Evolutionary conservation across 2,329 filamentous ascomycete genomes (phyloP).

Genomic region (Fusarium tricinctum): DNA sequence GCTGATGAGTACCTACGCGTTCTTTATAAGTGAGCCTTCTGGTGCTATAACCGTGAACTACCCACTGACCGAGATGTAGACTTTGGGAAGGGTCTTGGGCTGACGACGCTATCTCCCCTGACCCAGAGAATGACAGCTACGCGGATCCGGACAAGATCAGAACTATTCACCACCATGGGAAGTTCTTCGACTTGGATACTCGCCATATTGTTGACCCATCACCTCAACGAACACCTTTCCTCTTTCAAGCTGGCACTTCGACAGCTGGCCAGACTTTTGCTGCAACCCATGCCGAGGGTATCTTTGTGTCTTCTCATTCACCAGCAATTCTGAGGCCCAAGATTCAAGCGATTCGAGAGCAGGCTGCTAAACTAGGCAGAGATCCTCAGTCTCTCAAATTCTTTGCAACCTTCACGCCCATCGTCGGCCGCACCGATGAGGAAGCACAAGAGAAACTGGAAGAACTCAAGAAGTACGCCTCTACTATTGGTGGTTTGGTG

Average conservation of each 20-base stretch:
- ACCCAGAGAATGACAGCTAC: slow-evolving; percentile 68
- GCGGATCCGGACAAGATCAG: slow-evolving; percentile 71
- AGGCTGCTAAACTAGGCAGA: slow-evolving; percentile 65
- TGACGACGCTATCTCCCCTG: slow-evolving; percentile 68
- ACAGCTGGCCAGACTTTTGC: slow-evolving; percentile 69
- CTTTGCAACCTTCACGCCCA: slow-evolving; percentile 65
- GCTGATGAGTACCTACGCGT: slow-evolving; percentile 74
- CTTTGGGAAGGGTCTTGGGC: slow-evolving; percentile 70
- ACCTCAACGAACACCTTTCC: slow-evolving; percentile 68
- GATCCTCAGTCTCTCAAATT: slow-evolving; percentile 71
- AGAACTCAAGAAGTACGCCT: slow-evolving; percentile 66
- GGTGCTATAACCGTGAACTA: neutral
- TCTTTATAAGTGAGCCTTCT: slow-evolving; percentile 67
- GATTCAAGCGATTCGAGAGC: slow-evolving; percentile 65
- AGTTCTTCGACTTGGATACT: slow-evolving; percentile 64
- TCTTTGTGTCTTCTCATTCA: slow-evolving; percentile 70
- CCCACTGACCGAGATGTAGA: slow-evolving; percentile 46
- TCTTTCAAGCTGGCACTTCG: slow-evolving; percentile 73
- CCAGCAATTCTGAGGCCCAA: slow-evolving; percentile 64
- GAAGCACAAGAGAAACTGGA: slow-evolving; percentile 67
- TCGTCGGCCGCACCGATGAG: slow-evolving; percentile 64
- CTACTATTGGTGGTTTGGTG: slow-evolving; percentile 66
- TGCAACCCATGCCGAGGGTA: slow-evolving; percentile 70
- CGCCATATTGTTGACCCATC: slow-evolving; percentile 67
- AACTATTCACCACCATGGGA: slow-evolving; percentile 71